These are phyloP conservation scores for Lasiosphaeria hispida DNA, from an alignment of 495 filamentous ascomycete species.

Conservation along the genomic window DNA sequence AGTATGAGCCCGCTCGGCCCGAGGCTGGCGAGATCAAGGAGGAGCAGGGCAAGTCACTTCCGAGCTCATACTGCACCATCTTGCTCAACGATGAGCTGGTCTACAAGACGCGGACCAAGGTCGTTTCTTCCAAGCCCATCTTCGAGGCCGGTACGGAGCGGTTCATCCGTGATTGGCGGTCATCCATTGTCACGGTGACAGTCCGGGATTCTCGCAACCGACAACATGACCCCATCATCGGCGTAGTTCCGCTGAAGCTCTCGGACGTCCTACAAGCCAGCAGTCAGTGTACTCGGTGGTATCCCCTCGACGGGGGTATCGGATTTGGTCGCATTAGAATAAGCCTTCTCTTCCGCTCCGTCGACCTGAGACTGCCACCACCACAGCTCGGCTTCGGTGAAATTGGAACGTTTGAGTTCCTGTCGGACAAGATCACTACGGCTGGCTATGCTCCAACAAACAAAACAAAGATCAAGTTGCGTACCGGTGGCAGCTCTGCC, in stretches of 20 bases:
- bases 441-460: conserved; percentile 55
- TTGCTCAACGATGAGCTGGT: conserved; percentile 85
- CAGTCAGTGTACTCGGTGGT: conserved; percentile 69
- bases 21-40: conserved; percentile 80
- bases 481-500: conserved; percentile 81
- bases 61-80: conserved; percentile 89
- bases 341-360: conserved; percentile 78
- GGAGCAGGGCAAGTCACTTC: conserved; percentile 72
- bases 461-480: conserved; percentile 75
- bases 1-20: conserved; percentile 84
- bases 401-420: conserved; percentile 89
- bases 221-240: conserved; percentile 91
- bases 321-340: conserved; percentile 90
- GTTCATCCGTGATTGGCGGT: conserved; percentile 94
- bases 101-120: conserved; percentile 88
- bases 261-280: conserved; percentile 81
- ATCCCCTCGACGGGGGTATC: conserved; percentile 58
- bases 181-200: conserved; percentile 77
- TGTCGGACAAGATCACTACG: conserved; percentile 59
- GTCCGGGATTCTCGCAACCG: conserved; percentile 85
- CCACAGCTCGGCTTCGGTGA: conserved; percentile 81
- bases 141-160: conserved; percentile 95
- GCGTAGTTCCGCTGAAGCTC: conserved; percentile 82
- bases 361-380: conserved; percentile 79
- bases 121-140: conserved; percentile 87